Conservation (phyloP, 2,329 filamentous ascomycete species). For the Monosporascus sp. region DNA sequence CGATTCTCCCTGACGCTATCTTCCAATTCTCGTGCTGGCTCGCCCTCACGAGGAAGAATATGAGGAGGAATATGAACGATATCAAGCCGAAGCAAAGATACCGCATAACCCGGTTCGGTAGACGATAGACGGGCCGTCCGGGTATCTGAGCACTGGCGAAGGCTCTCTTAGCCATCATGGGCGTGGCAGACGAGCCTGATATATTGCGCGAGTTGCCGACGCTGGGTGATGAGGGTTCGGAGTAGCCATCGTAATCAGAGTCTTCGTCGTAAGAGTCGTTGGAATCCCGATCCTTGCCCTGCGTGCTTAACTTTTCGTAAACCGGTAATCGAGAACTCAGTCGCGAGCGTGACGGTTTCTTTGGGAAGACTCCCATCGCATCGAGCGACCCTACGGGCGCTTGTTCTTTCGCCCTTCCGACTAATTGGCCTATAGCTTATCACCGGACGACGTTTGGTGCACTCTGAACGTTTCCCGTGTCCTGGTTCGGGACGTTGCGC, state of each 20-base stretch:
- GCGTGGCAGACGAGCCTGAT: slow-evolving; percentile 34
- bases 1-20: slow-evolving; percentile 47
- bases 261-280: slow-evolving; percentile 42
- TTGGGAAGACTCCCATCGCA: slow-evolving; percentile 45
- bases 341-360: slow-evolving; percentile 41
- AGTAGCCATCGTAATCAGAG: slow-evolving; percentile 31
- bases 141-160: slow-evolving; percentile 26
- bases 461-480: too few species aligned
- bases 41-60: slow-evolving; percentile 67
- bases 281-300: slow-evolving; percentile 46
- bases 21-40: slow-evolving; percentile 65
- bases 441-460: too few species aligned
- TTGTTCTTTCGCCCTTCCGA: too few species aligned
- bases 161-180: slow-evolving; percentile 39
- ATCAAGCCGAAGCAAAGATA: slow-evolving; percentile 72
- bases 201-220: slow-evolving; percentile 51
- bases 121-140: slow-evolving; percentile 43
- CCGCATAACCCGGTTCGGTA: slow-evolving; percentile 69
- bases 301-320: slow-evolving; percentile 39
- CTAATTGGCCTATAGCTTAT: too few species aligned
- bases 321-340: slow-evolving; percentile 41
- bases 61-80: slow-evolving; percentile 66
- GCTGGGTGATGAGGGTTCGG: slow-evolving; percentile 39
- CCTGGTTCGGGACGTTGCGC: too few species aligned
- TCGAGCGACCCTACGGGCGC: slow-evolving; percentile 1